Percentiles rank a stretch among this genome's conserved stretches.
Evolutionary conservation across 768 basidiomycete genomes (phyloP).

Genomic region (Hygrocybe punicea): DNA sequence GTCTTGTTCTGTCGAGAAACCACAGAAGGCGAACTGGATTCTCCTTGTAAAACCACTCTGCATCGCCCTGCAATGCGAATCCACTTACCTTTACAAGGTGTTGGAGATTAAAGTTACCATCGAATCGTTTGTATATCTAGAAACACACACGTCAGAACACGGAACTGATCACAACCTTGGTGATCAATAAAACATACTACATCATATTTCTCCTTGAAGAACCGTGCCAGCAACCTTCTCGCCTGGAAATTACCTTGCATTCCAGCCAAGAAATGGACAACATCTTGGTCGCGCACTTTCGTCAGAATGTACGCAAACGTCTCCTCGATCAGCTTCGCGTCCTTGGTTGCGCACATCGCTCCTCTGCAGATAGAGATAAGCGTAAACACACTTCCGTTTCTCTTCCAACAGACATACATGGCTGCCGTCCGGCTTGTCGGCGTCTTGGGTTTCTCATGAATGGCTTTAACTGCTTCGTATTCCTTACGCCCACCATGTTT

Average conservation of each 20-base stretch:
- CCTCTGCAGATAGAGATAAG: slow-evolving; percentile 40
- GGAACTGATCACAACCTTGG: neutral
- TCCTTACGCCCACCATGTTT: slow-evolving; percentile 70
- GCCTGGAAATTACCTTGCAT: slow-evolving; percentile 54
- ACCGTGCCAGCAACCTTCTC: slow-evolving; percentile 51
- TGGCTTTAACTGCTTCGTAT: slow-evolving; percentile 65
- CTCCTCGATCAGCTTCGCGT: slow-evolving; percentile 54
- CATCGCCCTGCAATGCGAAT: too few species aligned
- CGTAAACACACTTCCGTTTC: neutral
- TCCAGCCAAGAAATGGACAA: slow-evolving; percentile 60
- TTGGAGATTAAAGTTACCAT: slow-evolving; percentile 61
- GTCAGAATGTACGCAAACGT: slow-evolving; percentile 59
- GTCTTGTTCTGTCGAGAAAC: slow-evolving; percentile 68
- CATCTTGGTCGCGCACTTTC: slow-evolving; percentile 58
- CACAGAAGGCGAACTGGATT: slow-evolving; percentile 35
- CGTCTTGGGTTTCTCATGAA: slow-evolving; percentile 70
- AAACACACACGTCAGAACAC: neutral
- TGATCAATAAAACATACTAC: slow-evolving; percentile 38
- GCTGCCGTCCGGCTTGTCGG: slow-evolving; percentile 70
- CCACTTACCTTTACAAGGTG: slow-evolving; percentile 49
- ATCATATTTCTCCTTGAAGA: slow-evolving; percentile 70
- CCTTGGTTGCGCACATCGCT: slow-evolving; percentile 61
- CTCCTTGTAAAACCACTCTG: neutral
- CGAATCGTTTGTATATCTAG: slow-evolving; percentile 66
- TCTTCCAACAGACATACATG: slow-evolving; percentile 43